Base-by-base conservation (phyloP, 345 rosid genomes). In the Eucalyptus globulus region DNA sequence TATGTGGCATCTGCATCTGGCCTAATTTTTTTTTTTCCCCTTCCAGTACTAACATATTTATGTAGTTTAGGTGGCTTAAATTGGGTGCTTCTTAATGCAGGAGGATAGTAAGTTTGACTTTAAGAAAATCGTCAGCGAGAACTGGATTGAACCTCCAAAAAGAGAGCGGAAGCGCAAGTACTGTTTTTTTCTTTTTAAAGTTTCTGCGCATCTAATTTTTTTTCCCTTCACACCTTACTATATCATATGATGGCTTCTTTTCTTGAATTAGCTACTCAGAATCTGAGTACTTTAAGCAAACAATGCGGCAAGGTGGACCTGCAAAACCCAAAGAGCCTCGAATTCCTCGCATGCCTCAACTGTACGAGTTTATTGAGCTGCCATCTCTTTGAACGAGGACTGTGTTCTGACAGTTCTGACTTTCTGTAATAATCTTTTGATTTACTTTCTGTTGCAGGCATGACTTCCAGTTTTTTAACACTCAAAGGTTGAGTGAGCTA, bases 81-180 rank as follows among this genome's bases (percentile, higher is more conserved):
- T 86, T 50, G 87, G 27, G 43, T 49, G 58, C 58, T 87, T 88
- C 90, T 89, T 89, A 80, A 62, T 90, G 88, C 89, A 97, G 99
- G 99, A 98, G 91, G 99, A 98, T 90, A 95, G 90, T 93, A 98
- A 97, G 94, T 91, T 98, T 85, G 98, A 98, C 92, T 98, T 98
- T 87, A 95, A 98, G 93, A 98, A 98, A 92, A 96, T 98, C 86
- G 99, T 95, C 89, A 95, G 98, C 56, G 99, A 98, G 21, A 98
- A 98, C 89, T 97, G 99, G 99, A 93, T 96, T 92, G 99, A 98
- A 91, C 99, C 99, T 29, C 98, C 99, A 81, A 96, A 94, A 93
- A 95, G 99, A 92, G 99, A 98, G 96, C 93, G 98, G 86, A 98
- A 98, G 95, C 97, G 99, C 94, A 98, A 98, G 99, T 98, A 97